Conservation (phyloP, 805 yeast genomes). For the Zygosaccharomyces kombuchaensis region DNA sequence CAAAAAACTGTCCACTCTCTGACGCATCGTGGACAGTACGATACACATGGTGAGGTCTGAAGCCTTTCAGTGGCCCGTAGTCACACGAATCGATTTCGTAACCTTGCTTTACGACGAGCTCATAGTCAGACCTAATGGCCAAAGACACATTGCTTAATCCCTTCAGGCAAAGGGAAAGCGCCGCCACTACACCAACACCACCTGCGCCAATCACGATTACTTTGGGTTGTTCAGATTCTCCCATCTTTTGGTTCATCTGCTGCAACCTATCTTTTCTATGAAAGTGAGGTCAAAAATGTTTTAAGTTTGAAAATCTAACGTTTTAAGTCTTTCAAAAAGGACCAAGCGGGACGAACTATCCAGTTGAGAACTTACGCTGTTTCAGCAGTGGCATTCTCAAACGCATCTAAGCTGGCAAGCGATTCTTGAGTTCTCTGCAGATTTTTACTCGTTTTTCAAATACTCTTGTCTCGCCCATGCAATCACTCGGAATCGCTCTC, state of each 20-base stretch:
- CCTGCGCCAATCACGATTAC: slow-evolving; percentile 75
- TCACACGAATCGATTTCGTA: slow-evolving; percentile 57
- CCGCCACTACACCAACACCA: slow-evolving; percentile 79
- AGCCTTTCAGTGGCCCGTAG: slow-evolving; percentile 51
- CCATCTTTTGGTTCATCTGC: not conserved
- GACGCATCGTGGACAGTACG: slow-evolving; percentile 46
- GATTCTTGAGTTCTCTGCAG: too few species aligned
- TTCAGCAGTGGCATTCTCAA: too few species aligned
- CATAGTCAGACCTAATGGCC: slow-evolving; percentile 64
- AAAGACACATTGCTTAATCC: slow-evolving; percentile 52
- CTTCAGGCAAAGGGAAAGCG: slow-evolving; percentile 52
- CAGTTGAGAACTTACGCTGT: too few species aligned
- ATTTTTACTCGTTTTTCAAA: too few species aligned
- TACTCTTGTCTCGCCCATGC: not conserved
- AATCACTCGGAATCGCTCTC: slow-evolving; percentile 14
- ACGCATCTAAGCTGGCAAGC: too few species aligned
- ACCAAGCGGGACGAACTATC: not conserved
- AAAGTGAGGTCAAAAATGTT: not conserved
- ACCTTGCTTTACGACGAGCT: slow-evolving; percentile 47
- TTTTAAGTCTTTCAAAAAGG: not conserved
- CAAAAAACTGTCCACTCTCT: slow-evolving; percentile 41
- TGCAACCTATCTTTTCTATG: too few species aligned
- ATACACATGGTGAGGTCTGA: slow-evolving; percentile 55
- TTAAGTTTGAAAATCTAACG: not conserved
- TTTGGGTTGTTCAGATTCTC: slow-evolving; percentile 19